Percentiles rank a stretch among this genome's conserved stretches.
Conservation (phyloP, 139 green algal species). For the Chloropicon primus region DNA sequence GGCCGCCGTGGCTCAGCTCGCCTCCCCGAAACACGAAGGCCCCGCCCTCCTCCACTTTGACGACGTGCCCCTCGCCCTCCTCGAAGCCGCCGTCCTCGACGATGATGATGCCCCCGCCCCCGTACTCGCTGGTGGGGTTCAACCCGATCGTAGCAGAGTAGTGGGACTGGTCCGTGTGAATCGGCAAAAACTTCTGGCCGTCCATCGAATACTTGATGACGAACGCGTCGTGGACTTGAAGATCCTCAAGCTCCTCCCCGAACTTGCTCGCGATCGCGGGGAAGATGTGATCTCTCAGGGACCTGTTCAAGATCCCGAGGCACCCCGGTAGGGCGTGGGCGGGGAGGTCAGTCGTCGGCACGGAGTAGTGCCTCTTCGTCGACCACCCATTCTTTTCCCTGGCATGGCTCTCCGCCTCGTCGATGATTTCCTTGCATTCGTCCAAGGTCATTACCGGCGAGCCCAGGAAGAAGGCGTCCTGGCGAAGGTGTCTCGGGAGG, state of each 20-base stretch:
- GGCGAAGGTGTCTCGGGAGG: background rate
- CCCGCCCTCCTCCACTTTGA: background rate
- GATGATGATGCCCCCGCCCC: background rate
- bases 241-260: background rate
- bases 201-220: constrained; percentile 10
- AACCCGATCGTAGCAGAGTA: background rate
- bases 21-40: background rate
- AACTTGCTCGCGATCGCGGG: background rate
- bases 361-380: constrained; percentile 11
- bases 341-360: constrained; percentile 16
- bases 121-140: background rate
- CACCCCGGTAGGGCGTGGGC: constrained; percentile 1
- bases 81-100: background rate
- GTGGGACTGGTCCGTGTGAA: background rate
- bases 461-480: background rate
- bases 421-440: constrained; percentile 1
- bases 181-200: background rate
- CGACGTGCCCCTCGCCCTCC: background rate
- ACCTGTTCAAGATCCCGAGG: background rate
- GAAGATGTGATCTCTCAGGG: background rate
- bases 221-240: constrained; percentile 13
- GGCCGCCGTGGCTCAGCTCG: background rate
- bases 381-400: constrained; percentile 2
- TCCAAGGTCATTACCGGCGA: background rate
- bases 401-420: background rate